Percentiles rank a stretch among this genome's conserved stretches.
These are phyloP conservation scores for Farysia itapuensis DNA, from an alignment of 1,284 basidiomycete species.

Conservation along the genomic window DNA sequence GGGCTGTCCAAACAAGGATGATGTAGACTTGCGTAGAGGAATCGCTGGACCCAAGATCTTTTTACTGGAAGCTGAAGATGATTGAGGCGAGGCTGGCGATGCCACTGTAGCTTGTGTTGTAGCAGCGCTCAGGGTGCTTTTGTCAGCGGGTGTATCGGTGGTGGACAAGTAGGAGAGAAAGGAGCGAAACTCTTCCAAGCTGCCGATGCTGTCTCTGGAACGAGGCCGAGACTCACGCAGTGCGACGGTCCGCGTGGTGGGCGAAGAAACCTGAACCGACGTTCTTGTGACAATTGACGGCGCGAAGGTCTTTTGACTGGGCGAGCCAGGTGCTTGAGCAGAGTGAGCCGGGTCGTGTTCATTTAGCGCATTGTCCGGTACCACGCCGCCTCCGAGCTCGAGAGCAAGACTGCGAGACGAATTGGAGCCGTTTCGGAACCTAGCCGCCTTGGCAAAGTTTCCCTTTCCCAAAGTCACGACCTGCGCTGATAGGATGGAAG, in stretches of 20 bases:
- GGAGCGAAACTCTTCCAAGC: conserved; percentile 32
- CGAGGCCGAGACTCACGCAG: too few species aligned
- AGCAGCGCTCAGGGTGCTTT: too few species aligned
- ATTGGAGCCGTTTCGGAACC: conserved; percentile 9
- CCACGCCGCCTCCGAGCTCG: conserved; percentile 32
- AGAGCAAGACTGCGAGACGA: conserved; percentile 13
- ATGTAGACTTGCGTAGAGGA: neutral
- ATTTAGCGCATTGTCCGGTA: conserved; percentile 21
- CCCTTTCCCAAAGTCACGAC: conserved; percentile 14
- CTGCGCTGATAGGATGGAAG: neutral
- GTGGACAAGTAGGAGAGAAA: conserved; percentile 16
- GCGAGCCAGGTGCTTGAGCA: too few species aligned
- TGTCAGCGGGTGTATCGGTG: too few species aligned
- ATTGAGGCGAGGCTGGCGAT: neutral
- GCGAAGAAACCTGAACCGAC: neutral
- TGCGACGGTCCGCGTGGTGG: neutral
- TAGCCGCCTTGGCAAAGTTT: conserved; percentile 14
- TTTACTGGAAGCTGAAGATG: neutral
- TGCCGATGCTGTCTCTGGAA: conserved; percentile 13
- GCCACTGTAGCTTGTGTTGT: too few species aligned
- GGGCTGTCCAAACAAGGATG: too few species aligned
- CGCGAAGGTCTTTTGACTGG: too few species aligned
- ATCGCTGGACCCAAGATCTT: conserved; percentile 2
- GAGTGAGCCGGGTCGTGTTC: too few species aligned
- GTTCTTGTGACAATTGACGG: too few species aligned